Evolutionary conservation across 2,329 filamentous ascomycete genomes (phyloP), one percentile per base, ranked within the genome.

Genomic region (Dactylellina parvicollis): DNA sequence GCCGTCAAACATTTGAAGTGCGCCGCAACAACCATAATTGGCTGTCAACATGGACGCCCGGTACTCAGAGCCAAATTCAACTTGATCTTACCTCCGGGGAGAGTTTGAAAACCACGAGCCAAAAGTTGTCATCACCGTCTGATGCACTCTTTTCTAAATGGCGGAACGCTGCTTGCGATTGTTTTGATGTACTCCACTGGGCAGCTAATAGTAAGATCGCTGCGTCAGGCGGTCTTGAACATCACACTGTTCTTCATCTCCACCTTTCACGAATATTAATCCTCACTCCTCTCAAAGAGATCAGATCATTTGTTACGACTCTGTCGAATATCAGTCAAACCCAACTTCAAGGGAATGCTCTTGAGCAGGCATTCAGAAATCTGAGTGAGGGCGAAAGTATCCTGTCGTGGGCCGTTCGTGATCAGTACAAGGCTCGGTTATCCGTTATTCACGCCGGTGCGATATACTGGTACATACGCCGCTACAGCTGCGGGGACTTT

Each of bases 151-250:
- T 42, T 16, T 42, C 38, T 4, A 42, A 42, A 16, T 42, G 38
- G 38, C 7, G 38, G 4, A 42, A 42, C 16, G 38, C 38, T n/a
- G 38, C 38, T 9, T 42, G 38, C n/a, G 38, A 42, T n/a, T 42
- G 38, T 16, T 42, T 42, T n/a, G 38, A 42, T n/a, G n/a, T 42
- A 9, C 38, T 42, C n/a, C 38, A 42, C n/a, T 42, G 38, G 38
- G 38, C 38, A 4, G 38, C 38, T 16, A 42, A 42, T 42, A 42
- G 38, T n/a, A 42, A 42, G 16, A 16, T 16, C n/a, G 38, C 38
- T 16, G 38, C 38, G 4, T 42, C 38, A 9, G 38, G 38, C n/a
- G 38, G 38, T 8, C 16, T 42, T 10, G 38, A 42, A 42, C 38
- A 42, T n/a, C 38, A 42, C 38, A 42, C 38, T 4, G n/a, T 42